These are phyloP conservation scores for Inga leiocalycina DNA, from an alignment of 306 rosid species.

Conservation along the genomic window DNA sequence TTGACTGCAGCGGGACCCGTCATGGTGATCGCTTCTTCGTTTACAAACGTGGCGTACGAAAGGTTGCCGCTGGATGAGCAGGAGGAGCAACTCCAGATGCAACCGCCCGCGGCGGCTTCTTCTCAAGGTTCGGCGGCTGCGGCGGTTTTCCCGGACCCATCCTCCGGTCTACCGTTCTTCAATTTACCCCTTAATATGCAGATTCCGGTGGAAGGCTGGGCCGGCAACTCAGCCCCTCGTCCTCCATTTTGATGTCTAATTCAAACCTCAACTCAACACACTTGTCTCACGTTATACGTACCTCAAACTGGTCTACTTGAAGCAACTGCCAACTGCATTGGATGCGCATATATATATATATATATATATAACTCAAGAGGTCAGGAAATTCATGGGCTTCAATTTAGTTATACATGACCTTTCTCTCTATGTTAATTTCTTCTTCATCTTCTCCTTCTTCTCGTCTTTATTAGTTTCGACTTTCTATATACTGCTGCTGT, in stretches of 20 bases:
- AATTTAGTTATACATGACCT: not conserved
- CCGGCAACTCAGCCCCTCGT: constrained; percentile 43
- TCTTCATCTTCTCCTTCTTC: not conserved
- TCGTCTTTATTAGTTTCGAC: not conserved
- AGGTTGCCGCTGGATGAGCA: constrained; percentile 71
- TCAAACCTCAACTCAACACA: not conserved
- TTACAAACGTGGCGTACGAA: constrained; percentile 89
- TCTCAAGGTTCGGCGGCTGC: constrained; percentile 32
- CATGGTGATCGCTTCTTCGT: constrained; percentile 79
- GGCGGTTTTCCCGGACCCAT: constrained; percentile 58
- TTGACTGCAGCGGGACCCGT: constrained; percentile 82
- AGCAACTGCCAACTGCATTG: not conserved
- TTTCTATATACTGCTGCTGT: constrained; percentile 1
- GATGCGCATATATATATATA: not conserved
- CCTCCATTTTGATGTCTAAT: constrained; percentile 35
- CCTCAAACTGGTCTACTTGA: not conserved
- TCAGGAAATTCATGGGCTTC: constrained; percentile 50
- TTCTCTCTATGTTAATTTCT: not conserved
- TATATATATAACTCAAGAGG: constrained; percentile 44
- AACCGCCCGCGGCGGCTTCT: constrained; percentile 1
- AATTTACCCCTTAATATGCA: constrained; percentile 79
- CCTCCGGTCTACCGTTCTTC: constrained; percentile 75
- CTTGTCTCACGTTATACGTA: not conserved
- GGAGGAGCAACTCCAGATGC: constrained; percentile 58
- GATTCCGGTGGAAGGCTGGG: constrained; percentile 67